Evolutionary conservation across 2,329 filamentous ascomycete species (phyloP).

Genomic region (Aureobasidium vineae): DNA sequence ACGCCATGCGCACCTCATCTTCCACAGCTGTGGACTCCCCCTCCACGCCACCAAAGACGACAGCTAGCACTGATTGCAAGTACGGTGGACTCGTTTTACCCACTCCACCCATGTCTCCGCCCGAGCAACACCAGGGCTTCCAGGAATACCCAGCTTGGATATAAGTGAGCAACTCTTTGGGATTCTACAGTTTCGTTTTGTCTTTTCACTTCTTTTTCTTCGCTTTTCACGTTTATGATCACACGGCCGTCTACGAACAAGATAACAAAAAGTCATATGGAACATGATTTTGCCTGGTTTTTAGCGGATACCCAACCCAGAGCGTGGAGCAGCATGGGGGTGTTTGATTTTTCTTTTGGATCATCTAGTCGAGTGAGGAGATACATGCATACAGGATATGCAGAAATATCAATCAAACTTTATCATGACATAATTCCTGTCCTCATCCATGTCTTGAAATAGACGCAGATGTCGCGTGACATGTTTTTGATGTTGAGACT

Average conservation of each 20-base stretch:
- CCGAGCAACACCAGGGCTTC: constrained; percentile 21
- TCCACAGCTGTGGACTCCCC: neutral
- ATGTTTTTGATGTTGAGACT: neutral
- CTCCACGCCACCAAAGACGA: constrained; percentile 28
- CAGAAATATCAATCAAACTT: neutral
- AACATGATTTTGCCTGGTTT: constrained; percentile 21
- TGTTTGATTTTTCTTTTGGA: constrained; percentile 8
- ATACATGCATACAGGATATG: constrained; percentile 1
- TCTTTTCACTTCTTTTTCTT: neutral
- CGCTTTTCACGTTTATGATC: constrained; percentile 8
- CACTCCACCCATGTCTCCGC: constrained; percentile 23
- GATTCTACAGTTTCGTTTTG: neutral
- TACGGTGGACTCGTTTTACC: neutral
- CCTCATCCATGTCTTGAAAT: neutral
- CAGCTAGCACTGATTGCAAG: neutral
- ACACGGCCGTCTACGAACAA: constrained; percentile 19
- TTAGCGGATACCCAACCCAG: constrained; percentile 25
- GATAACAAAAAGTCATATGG: constrained; percentile 15
- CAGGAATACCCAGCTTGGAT: constrained; percentile 27
- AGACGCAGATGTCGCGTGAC: neutral
- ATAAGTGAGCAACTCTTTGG: constrained; percentile 2
- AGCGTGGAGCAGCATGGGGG: constrained; percentile 13
- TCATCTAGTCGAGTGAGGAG: neutral
- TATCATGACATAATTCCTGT: neutral
- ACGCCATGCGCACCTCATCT: constrained; percentile 1